Percentiles rank a stretch among this genome's conserved stretches.
These are phyloP conservation scores for Solanum hybrid DNA, from an alignment of 305 asterid genomes.

Conservation along the genomic window DNA sequence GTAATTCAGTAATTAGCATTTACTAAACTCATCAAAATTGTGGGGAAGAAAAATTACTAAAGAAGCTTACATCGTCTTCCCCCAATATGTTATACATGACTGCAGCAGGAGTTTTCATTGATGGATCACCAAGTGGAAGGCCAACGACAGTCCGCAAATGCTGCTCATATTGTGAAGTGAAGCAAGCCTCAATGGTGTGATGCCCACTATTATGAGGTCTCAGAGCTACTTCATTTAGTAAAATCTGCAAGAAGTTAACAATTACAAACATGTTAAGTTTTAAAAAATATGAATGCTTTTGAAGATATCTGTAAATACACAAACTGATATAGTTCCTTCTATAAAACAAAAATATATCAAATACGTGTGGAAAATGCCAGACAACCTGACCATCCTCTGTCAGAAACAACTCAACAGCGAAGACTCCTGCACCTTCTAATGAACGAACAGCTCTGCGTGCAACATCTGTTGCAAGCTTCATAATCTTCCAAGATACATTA, in stretches of 20 bases:
- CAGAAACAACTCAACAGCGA: conserved; percentile 88
- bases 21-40: neutral
- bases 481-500: conserved; percentile 60
- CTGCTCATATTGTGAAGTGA: conserved; percentile 90
- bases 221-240: conserved; percentile 94
- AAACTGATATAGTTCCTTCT: neutral
- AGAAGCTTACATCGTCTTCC: conserved; percentile 59
- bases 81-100: conserved; percentile 89
- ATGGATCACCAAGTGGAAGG: conserved; percentile 93
- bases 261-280: neutral
- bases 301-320: neutral
- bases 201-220: conserved; percentile 99
- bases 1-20: neutral
- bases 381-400: conserved; percentile 83
- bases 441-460: conserved; percentile 75
- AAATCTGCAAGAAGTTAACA: conserved; percentile 40
- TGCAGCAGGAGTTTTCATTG: conserved; percentile 80
- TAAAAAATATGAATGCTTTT: neutral
- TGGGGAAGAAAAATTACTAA: neutral
- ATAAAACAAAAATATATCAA: neutral
- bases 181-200: conserved; percentile 85
- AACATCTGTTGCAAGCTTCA: conserved; percentile 75
- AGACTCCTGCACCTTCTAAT: conserved; percentile 92
- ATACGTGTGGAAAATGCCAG: conserved; percentile 8
- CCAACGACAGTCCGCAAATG: conserved; percentile 92